Base-by-base conservation (phyloP, 805 yeast species). In the Lipomyces yamanashiensis region DNA sequence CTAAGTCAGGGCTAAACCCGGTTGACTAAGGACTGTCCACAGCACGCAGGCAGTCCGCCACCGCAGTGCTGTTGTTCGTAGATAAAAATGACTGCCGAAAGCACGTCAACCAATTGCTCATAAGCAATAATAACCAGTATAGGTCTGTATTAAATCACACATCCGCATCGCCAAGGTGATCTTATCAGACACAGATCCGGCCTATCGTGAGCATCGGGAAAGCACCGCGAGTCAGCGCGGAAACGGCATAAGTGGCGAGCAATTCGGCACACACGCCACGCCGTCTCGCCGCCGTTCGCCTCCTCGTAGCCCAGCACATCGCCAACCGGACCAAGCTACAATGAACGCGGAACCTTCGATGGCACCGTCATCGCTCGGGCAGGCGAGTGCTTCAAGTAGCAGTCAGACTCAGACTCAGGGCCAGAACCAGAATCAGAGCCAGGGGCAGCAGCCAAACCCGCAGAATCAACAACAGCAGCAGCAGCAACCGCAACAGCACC, bases 381-480 rank as follows among this genome's bases (percentile, higher is more conserved):
- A 55, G 41, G 41, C 40, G 45, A 34, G 39, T 28, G 41, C 56
- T 10, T 7, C 50, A 23, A 48, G 48, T 37, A 17, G 54, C 70
- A 53, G 45, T 68, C 48, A n/a, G 58, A 55, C 21, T 70, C 68
- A 45, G 67, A 57, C 17, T 23, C 54, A 28, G 40, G 64, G 44
- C 17, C 62, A 45, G 60, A 45, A 19, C 53, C 61, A 56, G 50
- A 23, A 19, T 19, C 60, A 41, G 40, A 39, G 44, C 28, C 59
- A 34, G 58, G 43, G 21, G 33, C 65, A 28, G 59, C 58, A 44
- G 45, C 58, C 19, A 33, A 70, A 67, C 37, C 70, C 60, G 44
- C 70, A 62, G 43, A 58, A 61, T 8, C 73, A 67, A 39, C 73
- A 63, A 34, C 67, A 56, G 39, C 68, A 61, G 56, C 57, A 50